Percentiles rank a stretch among this genome's conserved stretches.
phyloP scores from a whole-genome alignment of 495 filamentous ascomycete species.

The Penicillium simplicissimum region DNA sequence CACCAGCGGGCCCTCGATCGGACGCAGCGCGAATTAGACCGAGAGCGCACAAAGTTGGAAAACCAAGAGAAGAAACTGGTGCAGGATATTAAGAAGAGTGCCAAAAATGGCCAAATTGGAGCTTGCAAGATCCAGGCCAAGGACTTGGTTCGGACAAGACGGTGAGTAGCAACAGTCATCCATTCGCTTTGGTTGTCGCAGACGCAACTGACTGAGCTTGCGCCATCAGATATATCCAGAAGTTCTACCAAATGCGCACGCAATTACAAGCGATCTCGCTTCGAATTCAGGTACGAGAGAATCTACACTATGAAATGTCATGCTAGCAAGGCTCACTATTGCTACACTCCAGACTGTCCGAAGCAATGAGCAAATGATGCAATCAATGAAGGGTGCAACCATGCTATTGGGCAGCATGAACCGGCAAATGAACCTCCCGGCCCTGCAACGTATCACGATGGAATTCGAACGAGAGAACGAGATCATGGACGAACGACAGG shows the following conservation, averaged over 20 bases:
- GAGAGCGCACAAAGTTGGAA: slow-evolving; percentile 91
- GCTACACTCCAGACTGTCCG: slow-evolving; percentile 71
- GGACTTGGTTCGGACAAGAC: slow-evolving; percentile 87
- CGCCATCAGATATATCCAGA: slow-evolving; percentile 78
- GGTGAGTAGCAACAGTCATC: slow-evolving; percentile 47
- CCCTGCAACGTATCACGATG: slow-evolving; percentile 95
- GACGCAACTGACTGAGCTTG: slow-evolving; percentile 2
- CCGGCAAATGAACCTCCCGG: slow-evolving; percentile 92
- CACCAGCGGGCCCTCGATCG: slow-evolving; percentile 96
- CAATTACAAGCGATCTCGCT: slow-evolving; percentile 94
- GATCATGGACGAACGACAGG: slow-evolving; percentile 97
- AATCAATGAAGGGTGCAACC: slow-evolving; percentile 98
- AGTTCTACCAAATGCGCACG: slow-evolving; percentile 97
- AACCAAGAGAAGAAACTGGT: slow-evolving; percentile 98
- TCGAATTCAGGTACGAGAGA: slow-evolving; percentile 75
- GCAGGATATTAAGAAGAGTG: slow-evolving; percentile 93
- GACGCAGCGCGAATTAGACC: slow-evolving; percentile 92
- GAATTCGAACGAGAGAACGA: slow-evolving; percentile 99
- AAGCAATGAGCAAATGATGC: slow-evolving; percentile 99
- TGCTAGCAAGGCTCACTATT: slow-evolving; percentile 6
- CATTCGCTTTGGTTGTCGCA: not conserved
- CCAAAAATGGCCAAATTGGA: slow-evolving; percentile 95
- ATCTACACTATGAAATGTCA: not conserved
- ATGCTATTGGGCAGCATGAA: slow-evolving; percentile 94
- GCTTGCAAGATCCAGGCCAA: slow-evolving; percentile 97